Conservation (phyloP, 495 filamentous ascomycete genomes). For the Podospora comata region DNA sequence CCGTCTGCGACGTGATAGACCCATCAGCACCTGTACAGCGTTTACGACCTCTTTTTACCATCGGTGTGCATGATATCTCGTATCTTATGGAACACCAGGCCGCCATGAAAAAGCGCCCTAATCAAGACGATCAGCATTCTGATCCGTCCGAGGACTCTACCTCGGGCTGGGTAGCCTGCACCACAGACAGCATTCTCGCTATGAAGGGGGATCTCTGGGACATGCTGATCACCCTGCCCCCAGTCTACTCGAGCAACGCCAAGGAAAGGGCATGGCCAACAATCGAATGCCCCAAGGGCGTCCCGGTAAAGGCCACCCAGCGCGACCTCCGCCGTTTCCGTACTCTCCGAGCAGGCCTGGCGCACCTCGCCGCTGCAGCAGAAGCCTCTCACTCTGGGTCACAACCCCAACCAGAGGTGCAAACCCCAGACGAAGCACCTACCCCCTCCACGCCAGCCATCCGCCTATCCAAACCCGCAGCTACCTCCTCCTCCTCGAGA, state of each 20-base stretch:
- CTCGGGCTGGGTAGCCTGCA: slow-evolving; percentile 86
- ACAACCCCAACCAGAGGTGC: slow-evolving; percentile 3
- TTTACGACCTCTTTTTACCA: slow-evolving; percentile 79
- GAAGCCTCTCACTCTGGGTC: slow-evolving; percentile 18
- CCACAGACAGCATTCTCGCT: slow-evolving; percentile 85
- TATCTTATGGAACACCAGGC: slow-evolving; percentile 58
- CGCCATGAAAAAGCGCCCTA: slow-evolving; percentile 31
- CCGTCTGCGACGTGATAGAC: slow-evolving; percentile 62
- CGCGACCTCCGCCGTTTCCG: slow-evolving; percentile 79
- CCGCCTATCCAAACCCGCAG: slow-evolving; percentile 23
- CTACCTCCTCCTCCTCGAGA: slow-evolving; percentile 22
- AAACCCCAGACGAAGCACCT: slow-evolving; percentile 23
- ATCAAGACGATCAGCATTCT: slow-evolving; percentile 25
- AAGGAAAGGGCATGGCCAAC: slow-evolving; percentile 69
- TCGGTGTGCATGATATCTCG: slow-evolving; percentile 90
- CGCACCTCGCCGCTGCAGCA: slow-evolving; percentile 43
- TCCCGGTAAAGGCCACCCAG: slow-evolving; percentile 79
- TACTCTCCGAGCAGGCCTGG: slow-evolving; percentile 65
- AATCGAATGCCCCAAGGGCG: slow-evolving; percentile 60
- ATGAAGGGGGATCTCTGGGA: slow-evolving; percentile 86
- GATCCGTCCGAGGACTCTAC: slow-evolving; percentile 45
- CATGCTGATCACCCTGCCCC: slow-evolving; percentile 75
- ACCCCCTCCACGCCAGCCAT: slow-evolving; percentile 27
- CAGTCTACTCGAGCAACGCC: slow-evolving; percentile 49
- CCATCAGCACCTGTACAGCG: slow-evolving; percentile 57